These are phyloP conservation scores for Kwoniella sp. DNA, from an alignment of 768 basidiomycete species.

Conservation along the genomic window DNA sequence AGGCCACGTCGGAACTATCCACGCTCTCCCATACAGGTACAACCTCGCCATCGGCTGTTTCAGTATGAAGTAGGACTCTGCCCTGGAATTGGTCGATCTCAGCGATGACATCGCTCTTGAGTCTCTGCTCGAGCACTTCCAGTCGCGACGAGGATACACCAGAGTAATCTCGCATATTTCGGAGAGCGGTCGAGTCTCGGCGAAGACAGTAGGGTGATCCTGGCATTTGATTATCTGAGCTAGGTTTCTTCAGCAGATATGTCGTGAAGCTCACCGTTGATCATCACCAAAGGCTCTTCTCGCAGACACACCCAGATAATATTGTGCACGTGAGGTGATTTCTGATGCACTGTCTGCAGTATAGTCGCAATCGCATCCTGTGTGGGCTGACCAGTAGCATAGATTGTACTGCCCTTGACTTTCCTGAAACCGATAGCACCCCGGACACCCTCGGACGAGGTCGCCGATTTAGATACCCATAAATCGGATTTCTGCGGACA, in stretches of 20 bases:
- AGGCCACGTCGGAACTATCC: conserved; percentile 68
- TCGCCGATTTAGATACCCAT: conserved; percentile 64
- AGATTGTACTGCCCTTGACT: conserved; percentile 76
- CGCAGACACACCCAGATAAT: conserved; percentile 91
- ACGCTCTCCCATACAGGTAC: conserved; percentile 95
- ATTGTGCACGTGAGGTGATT: conserved; percentile 65
- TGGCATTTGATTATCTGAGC: conserved; percentile 12
- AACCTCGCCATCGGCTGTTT: conserved; percentile 81
- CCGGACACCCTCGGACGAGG: conserved; percentile 64
- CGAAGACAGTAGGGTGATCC: conserved; percentile 69
- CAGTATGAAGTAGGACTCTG: conserved; percentile 82
- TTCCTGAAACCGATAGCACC: conserved; percentile 96
- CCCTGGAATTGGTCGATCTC: conserved; percentile 84
- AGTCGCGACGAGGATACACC: conserved; percentile 89
- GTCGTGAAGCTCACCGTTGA: conserved; percentile 74
- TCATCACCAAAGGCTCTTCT: conserved; percentile 62
- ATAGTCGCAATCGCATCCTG: conserved; percentile 82
- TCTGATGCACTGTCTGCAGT: conserved; percentile 64
- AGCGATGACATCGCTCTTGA: conserved; percentile 81
- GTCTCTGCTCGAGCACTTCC: conserved; percentile 85
- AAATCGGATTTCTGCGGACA: conserved; percentile 78
- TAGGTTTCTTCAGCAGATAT: not conserved
- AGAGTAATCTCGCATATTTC: conserved; percentile 89
- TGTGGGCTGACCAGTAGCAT: conserved; percentile 91
- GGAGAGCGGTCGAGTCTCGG: conserved; percentile 77